These are phyloP conservation scores for Seiridium unicorne DNA, from an alignment of 2,329 filamentous ascomycete genomes.

Conservation along the genomic window DNA sequence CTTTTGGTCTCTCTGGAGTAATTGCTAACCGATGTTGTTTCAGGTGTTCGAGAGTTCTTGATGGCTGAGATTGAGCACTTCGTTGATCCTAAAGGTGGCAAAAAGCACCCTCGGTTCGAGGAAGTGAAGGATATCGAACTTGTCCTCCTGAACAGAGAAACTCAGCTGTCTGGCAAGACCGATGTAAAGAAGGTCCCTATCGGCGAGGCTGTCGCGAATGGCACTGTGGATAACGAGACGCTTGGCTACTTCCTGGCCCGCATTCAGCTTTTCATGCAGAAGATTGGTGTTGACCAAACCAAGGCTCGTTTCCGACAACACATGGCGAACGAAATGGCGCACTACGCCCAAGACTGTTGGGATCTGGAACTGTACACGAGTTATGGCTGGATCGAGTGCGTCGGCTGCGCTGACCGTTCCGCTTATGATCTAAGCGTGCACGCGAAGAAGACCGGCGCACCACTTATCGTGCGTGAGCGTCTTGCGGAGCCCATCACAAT, in stretches of 20 bases:
- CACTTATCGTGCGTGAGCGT: constrained; percentile 80
- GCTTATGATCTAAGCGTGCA: constrained; percentile 94
- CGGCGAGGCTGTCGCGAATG: constrained; percentile 78
- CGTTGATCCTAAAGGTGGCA: constrained; percentile 90
- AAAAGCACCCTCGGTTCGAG: constrained; percentile 87
- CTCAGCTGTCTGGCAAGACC: constrained; percentile 85
- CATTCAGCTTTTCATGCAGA: constrained; percentile 86
- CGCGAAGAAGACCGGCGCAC: constrained; percentile 85
- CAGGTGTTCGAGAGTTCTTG: constrained; percentile 88
- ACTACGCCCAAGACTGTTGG: constrained; percentile 98
- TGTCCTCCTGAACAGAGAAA: constrained; percentile 77
- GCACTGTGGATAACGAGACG: constrained; percentile 93
- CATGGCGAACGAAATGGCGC: constrained; percentile 77
- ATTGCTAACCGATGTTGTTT: too few relatives aligned
- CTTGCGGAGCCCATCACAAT: constrained; percentile 74
- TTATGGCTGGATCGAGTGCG: constrained; percentile 97
- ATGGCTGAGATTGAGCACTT: constrained; percentile 99
- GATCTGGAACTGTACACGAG: constrained; percentile 90
- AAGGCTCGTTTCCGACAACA: constrained; percentile 98
- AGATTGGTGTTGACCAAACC: constrained; percentile 79
- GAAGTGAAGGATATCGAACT: constrained; percentile 85
- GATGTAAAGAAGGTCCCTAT: constrained; percentile 71
- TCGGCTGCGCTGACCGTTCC: constrained; percentile 92
- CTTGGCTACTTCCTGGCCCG: constrained; percentile 95
- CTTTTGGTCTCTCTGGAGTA: too few relatives aligned